Conservation (phyloP, 1,139 yeast genomes). For the Diutina neorugosa region DNA sequence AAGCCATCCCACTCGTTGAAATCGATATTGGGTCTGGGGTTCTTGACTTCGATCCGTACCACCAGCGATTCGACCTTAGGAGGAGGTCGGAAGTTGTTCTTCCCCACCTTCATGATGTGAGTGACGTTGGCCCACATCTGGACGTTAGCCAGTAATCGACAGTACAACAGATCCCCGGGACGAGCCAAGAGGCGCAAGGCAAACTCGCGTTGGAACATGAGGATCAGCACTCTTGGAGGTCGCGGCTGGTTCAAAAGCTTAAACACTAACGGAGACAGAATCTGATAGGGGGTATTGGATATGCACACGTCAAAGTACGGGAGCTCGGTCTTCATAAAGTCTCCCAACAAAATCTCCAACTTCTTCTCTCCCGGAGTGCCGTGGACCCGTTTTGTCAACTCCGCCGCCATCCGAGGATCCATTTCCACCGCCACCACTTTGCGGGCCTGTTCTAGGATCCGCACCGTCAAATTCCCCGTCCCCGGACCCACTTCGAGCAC, state of each 20-base stretch:
- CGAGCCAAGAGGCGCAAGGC: slow-evolving; percentile 87
- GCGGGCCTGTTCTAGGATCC: slow-evolving; percentile 83
- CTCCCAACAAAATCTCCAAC: slow-evolving; percentile 84
- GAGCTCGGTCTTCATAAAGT: slow-evolving; percentile 88
- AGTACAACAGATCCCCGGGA: slow-evolving; percentile 89
- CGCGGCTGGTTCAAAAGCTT: slow-evolving; percentile 80
- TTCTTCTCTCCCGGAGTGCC: slow-evolving; percentile 91
- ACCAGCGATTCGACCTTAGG: slow-evolving; percentile 98
- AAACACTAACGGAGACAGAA: slow-evolving; percentile 92
- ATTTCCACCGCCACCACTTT: slow-evolving; percentile 92
- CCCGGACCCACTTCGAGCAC: slow-evolving; percentile 99
- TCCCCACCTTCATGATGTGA: slow-evolving; percentile 96
- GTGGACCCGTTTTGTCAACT: slow-evolving; percentile 91
- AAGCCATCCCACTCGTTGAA: slow-evolving; percentile 97
- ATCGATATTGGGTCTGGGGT: slow-evolving; percentile 85
- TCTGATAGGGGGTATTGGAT: slow-evolving; percentile 95
- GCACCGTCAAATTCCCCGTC: slow-evolving; percentile 93
- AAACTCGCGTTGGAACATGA: slow-evolving; percentile 97
- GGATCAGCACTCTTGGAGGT: slow-evolving; percentile 90
- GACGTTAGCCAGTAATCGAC: slow-evolving; percentile 89
- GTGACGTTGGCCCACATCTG: slow-evolving; percentile 99
- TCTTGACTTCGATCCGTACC: slow-evolving; percentile 82
- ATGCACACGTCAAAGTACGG: slow-evolving; percentile 95
- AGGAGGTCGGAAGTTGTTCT: slow-evolving; percentile 94
- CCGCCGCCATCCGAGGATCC: slow-evolving; percentile 99